phyloP scores from a whole-genome alignment of 106 monocot genomes.

The Narthecium ossifragum region DNA sequence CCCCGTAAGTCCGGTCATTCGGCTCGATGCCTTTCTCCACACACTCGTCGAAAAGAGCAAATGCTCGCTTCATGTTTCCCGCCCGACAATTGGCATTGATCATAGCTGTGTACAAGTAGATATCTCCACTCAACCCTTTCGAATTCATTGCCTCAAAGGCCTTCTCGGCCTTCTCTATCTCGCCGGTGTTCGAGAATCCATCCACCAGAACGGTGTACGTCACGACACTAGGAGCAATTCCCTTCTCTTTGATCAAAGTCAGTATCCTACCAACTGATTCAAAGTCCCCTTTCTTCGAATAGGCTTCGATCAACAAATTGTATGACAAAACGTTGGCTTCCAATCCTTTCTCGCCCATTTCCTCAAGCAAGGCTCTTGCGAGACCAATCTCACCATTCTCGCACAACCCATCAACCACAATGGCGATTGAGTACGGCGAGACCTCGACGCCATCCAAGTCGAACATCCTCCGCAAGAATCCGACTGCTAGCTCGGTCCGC shows the following conservation, averaged over 20 bases:
- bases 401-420: constrained; percentile 63
- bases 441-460: constrained; percentile 27
- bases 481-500: constrained; percentile 22
- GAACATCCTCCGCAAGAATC: constrained; percentile 44
- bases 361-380: constrained; percentile 65
- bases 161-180: constrained; percentile 44
- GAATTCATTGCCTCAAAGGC: constrained; percentile 33
- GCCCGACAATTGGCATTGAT: constrained; percentile 58
- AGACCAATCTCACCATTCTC: constrained; percentile 29
- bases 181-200: constrained; percentile 26
- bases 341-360: constrained; percentile 52
- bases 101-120: constrained; percentile 61
- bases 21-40: constrained; percentile 47
- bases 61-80: constrained; percentile 57
- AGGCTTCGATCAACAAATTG: constrained; percentile 53
- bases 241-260: constrained; percentile 24
- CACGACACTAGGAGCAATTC: constrained; percentile 29
- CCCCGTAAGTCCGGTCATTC: constrained; percentile 65
- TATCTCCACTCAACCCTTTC: constrained; percentile 41
- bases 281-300: constrained; percentile 37
- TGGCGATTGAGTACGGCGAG: constrained; percentile 35
- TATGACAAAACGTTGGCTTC: constrained; percentile 47
- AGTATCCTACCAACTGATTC: constrained; percentile 26
- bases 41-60: constrained; percentile 68
- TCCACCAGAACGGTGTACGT: constrained; percentile 58